Conservation (phyloP, 2,329 filamentous ascomycete species). For the Monilinia vaccinii-corymbosi region DNA sequence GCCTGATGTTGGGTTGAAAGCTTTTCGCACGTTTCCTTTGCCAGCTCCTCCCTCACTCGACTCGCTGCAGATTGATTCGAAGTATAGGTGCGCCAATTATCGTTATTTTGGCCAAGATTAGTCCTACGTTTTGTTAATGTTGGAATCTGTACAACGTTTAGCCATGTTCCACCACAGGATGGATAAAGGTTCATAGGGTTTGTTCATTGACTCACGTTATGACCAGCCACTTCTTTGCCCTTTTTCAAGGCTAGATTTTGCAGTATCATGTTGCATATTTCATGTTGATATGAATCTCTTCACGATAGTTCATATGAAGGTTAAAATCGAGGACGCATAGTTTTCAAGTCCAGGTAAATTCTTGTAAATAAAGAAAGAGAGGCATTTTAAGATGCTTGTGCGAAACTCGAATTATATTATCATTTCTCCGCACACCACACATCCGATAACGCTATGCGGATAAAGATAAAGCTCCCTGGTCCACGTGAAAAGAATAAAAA, state of each 20-base stretch:
- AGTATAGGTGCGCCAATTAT: slow-evolving; percentile 3
- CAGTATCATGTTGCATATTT: slow-evolving; percentile 29
- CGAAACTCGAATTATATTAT: background rate
- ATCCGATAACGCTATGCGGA: slow-evolving; percentile 6
- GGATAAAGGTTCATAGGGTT: no score
- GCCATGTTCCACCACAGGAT: slow-evolving; percentile 11
- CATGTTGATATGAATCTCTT: slow-evolving; percentile 23
- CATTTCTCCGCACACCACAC: slow-evolving; percentile 3
- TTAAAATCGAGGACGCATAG: background rate
- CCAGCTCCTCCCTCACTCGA: slow-evolving; percentile 23
- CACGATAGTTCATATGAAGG: slow-evolving; percentile 9
- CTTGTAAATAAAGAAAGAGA: background rate
- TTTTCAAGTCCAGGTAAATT: background rate
- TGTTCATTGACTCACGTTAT: slow-evolving; percentile 26
- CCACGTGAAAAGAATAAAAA: background rate
- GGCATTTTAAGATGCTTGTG: background rate
- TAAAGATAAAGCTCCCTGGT: background rate
- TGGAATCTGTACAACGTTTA: slow-evolving; percentile 19
- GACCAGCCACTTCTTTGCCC: slow-evolving; percentile 27
- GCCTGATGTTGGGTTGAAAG: slow-evolving; percentile 29
- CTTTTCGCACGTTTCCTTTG: slow-evolving; percentile 25
- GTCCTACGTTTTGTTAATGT: slow-evolving; percentile 20
- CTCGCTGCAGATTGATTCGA: slow-evolving; percentile 13
- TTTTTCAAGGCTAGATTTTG: slow-evolving; percentile 27
- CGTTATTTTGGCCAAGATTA: background rate